Conservation (phyloP, 345 rosid genomes). For the Ceriops zippeliana region DNA sequence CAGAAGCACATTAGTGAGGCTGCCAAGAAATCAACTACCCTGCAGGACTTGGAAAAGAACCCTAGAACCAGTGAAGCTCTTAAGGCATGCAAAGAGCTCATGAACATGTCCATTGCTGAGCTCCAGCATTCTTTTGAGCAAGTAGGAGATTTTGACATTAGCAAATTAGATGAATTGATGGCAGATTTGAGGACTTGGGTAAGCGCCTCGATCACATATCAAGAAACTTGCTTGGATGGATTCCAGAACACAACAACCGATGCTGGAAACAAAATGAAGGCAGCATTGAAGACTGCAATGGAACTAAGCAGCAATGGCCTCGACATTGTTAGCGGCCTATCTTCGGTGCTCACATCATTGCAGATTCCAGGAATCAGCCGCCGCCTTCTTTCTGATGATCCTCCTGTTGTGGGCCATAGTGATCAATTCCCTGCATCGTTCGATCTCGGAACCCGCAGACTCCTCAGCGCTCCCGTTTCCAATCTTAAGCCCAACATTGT, state of each 20-base stretch:
- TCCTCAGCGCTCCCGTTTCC: conserved; percentile 17
- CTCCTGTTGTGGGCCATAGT: conserved; percentile 18
- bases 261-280: conserved; percentile 53
- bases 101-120: conserved; percentile 50
- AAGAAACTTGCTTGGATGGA: conserved; percentile 74
- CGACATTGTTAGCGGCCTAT: conserved; percentile 51
- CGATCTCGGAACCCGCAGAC: conserved; percentile 25
- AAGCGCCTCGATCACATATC: conserved; percentile 65
- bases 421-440: conserved; percentile 35
- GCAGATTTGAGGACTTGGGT: conserved; percentile 59
- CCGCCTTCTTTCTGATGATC: conserved; percentile 14
- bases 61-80: conserved; percentile 50
- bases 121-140: conserved; percentile 39
- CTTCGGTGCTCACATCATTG: conserved; percentile 26
- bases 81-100: conserved; percentile 52
- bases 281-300: conserved; percentile 42
- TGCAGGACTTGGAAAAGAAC: conserved; percentile 50
- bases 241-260: conserved; percentile 43
- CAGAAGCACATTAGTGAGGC: conserved; percentile 39
- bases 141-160: conserved; percentile 34
- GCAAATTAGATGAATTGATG: conserved; percentile 30
- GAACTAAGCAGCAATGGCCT: conserved; percentile 60
- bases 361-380: conserved; percentile 26
- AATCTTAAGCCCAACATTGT: conserved; percentile 40
- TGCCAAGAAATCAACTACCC: conserved; percentile 35